These are phyloP conservation scores for Mucor piriformis DNA, from an alignment of 371 early-diverging fungal genomes.

Conservation along the genomic window DNA sequence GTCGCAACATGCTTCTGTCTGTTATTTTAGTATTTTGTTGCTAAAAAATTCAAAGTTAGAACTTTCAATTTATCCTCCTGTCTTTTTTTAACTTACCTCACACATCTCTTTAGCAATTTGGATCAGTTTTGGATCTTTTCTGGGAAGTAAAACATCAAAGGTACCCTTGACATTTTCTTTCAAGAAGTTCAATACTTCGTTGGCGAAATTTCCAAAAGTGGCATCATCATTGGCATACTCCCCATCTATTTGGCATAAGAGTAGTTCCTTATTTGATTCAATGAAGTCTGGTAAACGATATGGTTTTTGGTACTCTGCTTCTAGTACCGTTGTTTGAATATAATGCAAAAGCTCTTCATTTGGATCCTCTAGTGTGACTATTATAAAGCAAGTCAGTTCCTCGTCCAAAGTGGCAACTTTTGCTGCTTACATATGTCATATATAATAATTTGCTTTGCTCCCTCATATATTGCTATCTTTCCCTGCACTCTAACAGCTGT, in stretches of 20 bases:
- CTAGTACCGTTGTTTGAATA: background rate
- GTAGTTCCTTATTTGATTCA: background rate
- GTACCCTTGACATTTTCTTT: background rate
- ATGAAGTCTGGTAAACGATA: background rate
- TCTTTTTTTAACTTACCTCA: too few relatives aligned
- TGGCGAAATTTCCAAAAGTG: background rate
- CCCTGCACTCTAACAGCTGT: slow-evolving; percentile 12
- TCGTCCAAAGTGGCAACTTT: background rate
- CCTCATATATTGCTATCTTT: background rate
- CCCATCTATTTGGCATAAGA: background rate
- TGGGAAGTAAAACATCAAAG: background rate
- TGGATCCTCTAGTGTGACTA: background rate
- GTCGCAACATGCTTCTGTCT: too few relatives aligned
- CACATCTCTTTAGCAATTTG: background rate
- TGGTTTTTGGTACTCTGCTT: background rate
- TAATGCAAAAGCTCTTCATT: slow-evolving; percentile 4
- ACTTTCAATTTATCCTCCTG: too few relatives aligned
- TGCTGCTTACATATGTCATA: slow-evolving; percentile 12
- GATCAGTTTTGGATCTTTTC: background rate
- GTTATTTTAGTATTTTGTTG: too few relatives aligned
- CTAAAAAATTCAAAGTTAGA: too few relatives aligned
- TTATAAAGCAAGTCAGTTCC: background rate
- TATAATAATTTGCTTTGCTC: slow-evolving; percentile 3
- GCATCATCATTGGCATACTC: background rate
- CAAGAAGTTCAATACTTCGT: background rate